A percentile compares a stretch with the other conserved stretches of the same genome.
These are phyloP conservation scores for Ceratobasidium sp. DNA, from an alignment of 1,284 basidiomycete genomes.

Conservation along the genomic window DNA sequence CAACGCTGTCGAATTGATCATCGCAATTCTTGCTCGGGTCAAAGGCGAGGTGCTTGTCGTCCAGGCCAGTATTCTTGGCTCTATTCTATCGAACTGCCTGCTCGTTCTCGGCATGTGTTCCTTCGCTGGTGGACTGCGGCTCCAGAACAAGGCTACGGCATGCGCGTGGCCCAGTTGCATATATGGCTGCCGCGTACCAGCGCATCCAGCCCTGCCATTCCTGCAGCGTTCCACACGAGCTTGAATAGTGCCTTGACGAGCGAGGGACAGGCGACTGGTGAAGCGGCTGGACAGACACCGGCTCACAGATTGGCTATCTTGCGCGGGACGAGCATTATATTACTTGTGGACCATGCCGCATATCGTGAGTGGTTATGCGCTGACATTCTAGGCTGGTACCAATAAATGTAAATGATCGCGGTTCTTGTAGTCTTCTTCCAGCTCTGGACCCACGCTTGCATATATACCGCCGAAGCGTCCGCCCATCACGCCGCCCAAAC, in stretches of 20 bases:
- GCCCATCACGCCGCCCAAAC: conserved; percentile 48
- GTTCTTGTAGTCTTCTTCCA: conserved; percentile 61
- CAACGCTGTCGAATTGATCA: conserved; percentile 50
- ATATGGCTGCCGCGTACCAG: conserved; percentile 83
- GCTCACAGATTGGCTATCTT: conserved; percentile 60
- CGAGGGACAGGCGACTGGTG: conserved; percentile 23
- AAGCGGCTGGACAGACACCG: conserved; percentile 54
- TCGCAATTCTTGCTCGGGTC: conserved; percentile 81
- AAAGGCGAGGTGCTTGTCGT: conserved; percentile 87
- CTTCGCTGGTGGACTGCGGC: conserved; percentile 73
- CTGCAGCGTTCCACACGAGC: conserved; percentile 71
- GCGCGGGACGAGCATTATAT: conserved; percentile 66
- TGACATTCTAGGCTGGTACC: conserved; percentile 65
- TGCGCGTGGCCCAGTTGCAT: conserved; percentile 83
- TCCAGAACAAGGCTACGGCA: conserved; percentile 74
- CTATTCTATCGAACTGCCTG: conserved; percentile 74
- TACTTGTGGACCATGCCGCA: conserved; percentile 67
- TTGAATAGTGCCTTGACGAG: conserved; percentile 40
- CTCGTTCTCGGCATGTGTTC: conserved; percentile 88
- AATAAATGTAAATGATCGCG: no score
- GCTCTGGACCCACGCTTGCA: conserved; percentile 59
- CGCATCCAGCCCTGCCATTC: conserved; percentile 84
- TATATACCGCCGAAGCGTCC: conserved; percentile 46
- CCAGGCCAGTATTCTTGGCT: conserved; percentile 76
- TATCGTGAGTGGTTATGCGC: conserved; percentile 61